A percentile compares a stretch with the other conserved stretches of the same genome.
phyloP scores from a whole-genome alignment of 306 rosid species.

The Oxytropis ochrocephala region DNA sequence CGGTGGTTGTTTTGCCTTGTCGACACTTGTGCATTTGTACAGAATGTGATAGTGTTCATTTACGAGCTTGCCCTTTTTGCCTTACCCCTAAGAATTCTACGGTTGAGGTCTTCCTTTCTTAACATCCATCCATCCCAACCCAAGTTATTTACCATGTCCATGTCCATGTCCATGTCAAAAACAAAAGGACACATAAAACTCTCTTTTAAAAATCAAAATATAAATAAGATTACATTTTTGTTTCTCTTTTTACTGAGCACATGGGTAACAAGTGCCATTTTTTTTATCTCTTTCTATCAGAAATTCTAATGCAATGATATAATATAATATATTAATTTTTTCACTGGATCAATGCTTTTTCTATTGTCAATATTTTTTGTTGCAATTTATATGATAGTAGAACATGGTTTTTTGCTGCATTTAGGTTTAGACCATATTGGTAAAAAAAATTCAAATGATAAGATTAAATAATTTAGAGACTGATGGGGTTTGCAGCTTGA shows the following conservation, averaged over 20 bases:
- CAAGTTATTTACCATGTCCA: neutral
- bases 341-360: slow-evolving; percentile 28
- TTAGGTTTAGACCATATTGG: neutral
- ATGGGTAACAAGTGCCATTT: slow-evolving; percentile 29
- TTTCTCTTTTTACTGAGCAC: slow-evolving; percentile 27
- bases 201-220: neutral
- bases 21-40: slow-evolving; percentile 78
- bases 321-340: slow-evolving; percentile 32
- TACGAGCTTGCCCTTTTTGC: slow-evolving; percentile 74
- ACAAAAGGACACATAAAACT: neutral
- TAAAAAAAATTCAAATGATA: too few relatives aligned
- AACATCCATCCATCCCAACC: neutral
- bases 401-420: neutral
- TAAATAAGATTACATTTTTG: slow-evolving; percentile 23
- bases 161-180: too few relatives aligned
- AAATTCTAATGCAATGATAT: slow-evolving; percentile 32
- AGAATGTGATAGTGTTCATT: slow-evolving; percentile 66
- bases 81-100: slow-evolving; percentile 58
- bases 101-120: slow-evolving; percentile 68
- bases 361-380: too few relatives aligned
- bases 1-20: slow-evolving; percentile 82
- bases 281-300: neutral
- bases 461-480: too few relatives aligned
- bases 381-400: too few relatives aligned
- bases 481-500: too few relatives aligned